Conservation (phyloP, 2,329 filamentous ascomycete species). For the Aspergillus ochraceus region DNA sequence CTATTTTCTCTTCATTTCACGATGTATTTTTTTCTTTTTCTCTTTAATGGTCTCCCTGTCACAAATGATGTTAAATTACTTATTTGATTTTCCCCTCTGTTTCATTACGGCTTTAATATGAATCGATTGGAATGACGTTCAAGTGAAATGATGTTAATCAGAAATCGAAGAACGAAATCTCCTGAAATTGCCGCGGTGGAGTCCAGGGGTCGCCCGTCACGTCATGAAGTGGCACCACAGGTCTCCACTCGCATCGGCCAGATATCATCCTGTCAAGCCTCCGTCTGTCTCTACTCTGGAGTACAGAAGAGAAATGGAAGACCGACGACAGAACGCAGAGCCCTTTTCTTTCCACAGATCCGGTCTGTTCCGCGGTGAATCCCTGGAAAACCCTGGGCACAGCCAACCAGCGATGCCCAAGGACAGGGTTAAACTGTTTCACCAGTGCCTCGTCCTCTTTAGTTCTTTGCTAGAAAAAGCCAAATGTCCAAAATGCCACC, state of each 20-base stretch:
- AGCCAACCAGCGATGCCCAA: neutral
- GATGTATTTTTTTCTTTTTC: constrained; percentile 1
- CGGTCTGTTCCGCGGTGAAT: neutral
- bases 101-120: neutral
- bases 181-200: neutral
- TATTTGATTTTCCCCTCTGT: neutral
- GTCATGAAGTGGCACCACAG: neutral
- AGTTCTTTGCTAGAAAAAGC: neutral
- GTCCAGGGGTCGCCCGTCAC: neutral
- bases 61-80: neutral
- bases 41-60: constrained; percentile 4
- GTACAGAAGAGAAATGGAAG: too few species aligned
- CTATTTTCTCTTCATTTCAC: neutral
- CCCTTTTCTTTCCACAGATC: neutral
- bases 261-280: too few species aligned
- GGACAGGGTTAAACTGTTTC: neutral
- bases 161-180: neutral
- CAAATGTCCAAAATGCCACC: too few species aligned
- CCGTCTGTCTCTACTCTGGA: too few species aligned
- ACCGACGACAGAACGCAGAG: too few species aligned
- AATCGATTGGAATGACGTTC: neutral
- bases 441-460: neutral
- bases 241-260: neutral
- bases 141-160: too few species aligned
- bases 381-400: too few species aligned